These are phyloP conservation scores for Exophiala sp. DNA, from an alignment of 2,329 filamentous ascomycete species.

Conservation along the genomic window DNA sequence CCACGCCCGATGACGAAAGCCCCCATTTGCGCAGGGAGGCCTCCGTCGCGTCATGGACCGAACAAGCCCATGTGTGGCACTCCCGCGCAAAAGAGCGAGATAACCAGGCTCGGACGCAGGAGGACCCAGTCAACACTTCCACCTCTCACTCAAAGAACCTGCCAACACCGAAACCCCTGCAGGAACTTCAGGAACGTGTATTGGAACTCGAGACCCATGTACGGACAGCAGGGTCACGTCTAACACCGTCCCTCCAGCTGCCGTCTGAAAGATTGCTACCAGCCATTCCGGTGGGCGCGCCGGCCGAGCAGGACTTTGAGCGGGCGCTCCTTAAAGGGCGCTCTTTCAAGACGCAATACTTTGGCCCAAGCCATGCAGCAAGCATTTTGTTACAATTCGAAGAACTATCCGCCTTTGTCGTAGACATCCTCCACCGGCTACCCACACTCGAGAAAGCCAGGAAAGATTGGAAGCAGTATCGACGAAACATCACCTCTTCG, in stretches of 20 bases:
- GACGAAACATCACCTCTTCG: conserved; percentile 2
- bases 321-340: conserved; percentile 26
- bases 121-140: conserved; percentile 1
- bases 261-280: not conserved
- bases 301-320: conserved; percentile 19
- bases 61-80: conserved; percentile 25
- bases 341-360: conserved; percentile 29
- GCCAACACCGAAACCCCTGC: conserved; percentile 9
- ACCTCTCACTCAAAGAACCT: conserved; percentile 2
- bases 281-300: conserved; percentile 8
- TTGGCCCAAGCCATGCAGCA: conserved; percentile 26
- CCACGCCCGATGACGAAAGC: conserved; percentile 18
- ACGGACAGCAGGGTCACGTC: conserved; percentile 12
- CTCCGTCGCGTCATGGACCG: conserved; percentile 19
- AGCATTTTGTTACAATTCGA: conserved; percentile 28
- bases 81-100: conserved; percentile 15
- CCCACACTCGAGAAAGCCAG: conserved; percentile 21
- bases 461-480: conserved; percentile 20
- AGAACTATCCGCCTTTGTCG: conserved; percentile 27
- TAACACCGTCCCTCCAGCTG: conserved; percentile 3
- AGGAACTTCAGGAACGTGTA: conserved; percentile 20
- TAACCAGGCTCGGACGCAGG: conserved; percentile 1
- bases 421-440: conserved; percentile 23
- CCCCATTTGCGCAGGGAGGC: conserved; percentile 13
- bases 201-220: conserved; percentile 20